phyloP scores from a whole-genome alignment of 176 grass and related monocot species.

The Saccharum spontaneum region DNA sequence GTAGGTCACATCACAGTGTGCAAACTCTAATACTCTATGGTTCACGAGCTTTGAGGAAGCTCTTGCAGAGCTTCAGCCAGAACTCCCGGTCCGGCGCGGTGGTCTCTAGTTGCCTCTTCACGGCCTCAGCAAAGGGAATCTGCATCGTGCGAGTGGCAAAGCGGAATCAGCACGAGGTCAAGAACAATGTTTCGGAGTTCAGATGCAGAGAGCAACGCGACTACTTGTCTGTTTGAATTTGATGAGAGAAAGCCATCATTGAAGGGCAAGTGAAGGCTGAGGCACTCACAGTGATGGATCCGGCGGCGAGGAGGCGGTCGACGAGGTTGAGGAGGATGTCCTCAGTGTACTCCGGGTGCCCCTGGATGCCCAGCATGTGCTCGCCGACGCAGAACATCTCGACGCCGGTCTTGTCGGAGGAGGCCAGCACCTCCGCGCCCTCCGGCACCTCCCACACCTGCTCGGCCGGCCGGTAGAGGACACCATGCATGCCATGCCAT shows the following conservation, averaged over 20 bases:
- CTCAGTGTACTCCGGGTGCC: constrained; percentile 85
- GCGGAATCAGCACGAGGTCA: not conserved
- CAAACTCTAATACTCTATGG: not conserved
- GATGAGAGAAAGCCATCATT: too few species aligned
- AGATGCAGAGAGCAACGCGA: not conserved
- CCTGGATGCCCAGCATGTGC: constrained; percentile 76
- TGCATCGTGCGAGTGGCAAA: not conserved
- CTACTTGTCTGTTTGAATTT: not conserved
- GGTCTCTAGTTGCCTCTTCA: constrained; percentile 51
- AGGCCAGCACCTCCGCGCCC: constrained; percentile 71
- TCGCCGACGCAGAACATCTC: constrained; percentile 82
- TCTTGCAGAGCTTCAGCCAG: constrained; percentile 77
- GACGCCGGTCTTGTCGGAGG: constrained; percentile 60
- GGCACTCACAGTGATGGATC: constrained; percentile 57
- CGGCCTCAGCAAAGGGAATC: constrained; percentile 50
- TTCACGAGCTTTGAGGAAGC: constrained; percentile 67
- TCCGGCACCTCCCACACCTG: constrained; percentile 80
- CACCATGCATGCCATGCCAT: too few species aligned
- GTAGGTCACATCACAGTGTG: not conserved
- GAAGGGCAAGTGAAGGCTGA: too few species aligned
- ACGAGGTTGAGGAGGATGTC: constrained; percentile 81
- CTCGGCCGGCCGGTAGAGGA: not conserved
- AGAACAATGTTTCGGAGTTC: not conserved
- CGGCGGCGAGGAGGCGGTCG: constrained; percentile 53
- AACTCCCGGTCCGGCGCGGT: constrained; percentile 67